These are phyloP conservation scores for Ascosphaera apis DNA, from an alignment of 2,329 filamentous ascomycete genomes.

Conservation along the genomic window DNA sequence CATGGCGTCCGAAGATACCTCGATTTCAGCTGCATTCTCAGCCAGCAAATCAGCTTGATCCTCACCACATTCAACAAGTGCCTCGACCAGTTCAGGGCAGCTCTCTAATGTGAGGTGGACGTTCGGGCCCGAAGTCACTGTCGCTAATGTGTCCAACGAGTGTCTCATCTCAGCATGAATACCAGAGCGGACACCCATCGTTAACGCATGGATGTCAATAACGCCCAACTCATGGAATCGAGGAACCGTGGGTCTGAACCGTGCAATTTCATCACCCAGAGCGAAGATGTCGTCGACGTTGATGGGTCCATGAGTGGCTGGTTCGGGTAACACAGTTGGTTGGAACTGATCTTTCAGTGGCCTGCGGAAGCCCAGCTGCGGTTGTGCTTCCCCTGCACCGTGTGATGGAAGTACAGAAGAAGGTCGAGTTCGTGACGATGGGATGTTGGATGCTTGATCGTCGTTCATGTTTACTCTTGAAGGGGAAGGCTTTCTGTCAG, in stretches of 20 bases:
- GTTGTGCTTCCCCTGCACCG: too few relatives aligned
- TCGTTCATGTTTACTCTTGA: neutral
- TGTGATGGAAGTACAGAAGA: too few relatives aligned
- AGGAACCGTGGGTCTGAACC: conserved; percentile 52
- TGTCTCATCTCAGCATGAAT: conserved; percentile 75
- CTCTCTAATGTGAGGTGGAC: conserved; percentile 45
- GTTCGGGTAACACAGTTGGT: conserved; percentile 22
- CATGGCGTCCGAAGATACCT: conserved; percentile 74
- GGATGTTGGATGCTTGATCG: conserved; percentile 2
- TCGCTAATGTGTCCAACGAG: conserved; percentile 62
- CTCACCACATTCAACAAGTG: conserved; percentile 73
- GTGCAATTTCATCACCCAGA: conserved; percentile 42
- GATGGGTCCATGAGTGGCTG: conserved; percentile 47
- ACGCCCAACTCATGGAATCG: conserved; percentile 55
- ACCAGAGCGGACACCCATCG: conserved; percentile 70
- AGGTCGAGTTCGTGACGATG: too few relatives aligned
- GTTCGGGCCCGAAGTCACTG: conserved; percentile 40
- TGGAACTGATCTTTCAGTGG: conserved; percentile 24
- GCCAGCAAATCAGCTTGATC: conserved; percentile 67
- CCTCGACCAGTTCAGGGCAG: conserved; percentile 75
- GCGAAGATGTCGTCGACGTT: conserved; percentile 41
- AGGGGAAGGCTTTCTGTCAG: too few relatives aligned
- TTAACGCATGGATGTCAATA: conserved; percentile 76
- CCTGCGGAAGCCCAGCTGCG: conserved; percentile 14
- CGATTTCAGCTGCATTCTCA: conserved; percentile 61